Evolutionary conservation across 163 green algal species (phyloP).

Genomic region (Trebouxia gelatinosa): DNA sequence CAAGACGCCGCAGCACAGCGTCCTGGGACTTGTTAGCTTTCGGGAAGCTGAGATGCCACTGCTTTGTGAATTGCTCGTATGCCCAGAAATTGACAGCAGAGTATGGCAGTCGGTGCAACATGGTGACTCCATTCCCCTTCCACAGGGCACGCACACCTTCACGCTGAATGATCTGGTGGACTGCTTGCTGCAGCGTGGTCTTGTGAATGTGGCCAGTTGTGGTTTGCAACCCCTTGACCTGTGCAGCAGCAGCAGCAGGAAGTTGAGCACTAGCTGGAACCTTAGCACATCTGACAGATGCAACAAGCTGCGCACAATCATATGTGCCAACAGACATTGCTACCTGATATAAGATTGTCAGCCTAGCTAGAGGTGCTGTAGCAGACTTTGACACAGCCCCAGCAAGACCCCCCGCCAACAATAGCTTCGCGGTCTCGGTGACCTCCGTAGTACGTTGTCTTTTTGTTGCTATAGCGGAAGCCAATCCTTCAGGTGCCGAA

Average conservation of each 20-base stretch:
- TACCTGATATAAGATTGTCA: constrained; percentile 98
- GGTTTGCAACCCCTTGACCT: constrained; percentile 20
- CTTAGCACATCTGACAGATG: background rate
- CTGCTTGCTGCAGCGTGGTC: constrained; percentile 27
- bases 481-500: background rate
- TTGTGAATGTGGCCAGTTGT: background rate
- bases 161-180: constrained; percentile 41
- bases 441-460: background rate
- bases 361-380: constrained; percentile 89
- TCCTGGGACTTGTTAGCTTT: constrained; percentile 12
- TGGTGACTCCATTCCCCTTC: constrained; percentile 81
- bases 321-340: background rate
- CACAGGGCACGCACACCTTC: constrained; percentile 78
- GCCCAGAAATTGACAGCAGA: constrained; percentile 76
- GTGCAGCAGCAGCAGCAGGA: constrained; percentile 30
- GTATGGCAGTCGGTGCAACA: constrained; percentile 89
- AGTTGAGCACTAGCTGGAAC: background rate
- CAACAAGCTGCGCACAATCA: background rate
- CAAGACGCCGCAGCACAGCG: constrained; percentile 49
- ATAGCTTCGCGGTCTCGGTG: constrained; percentile 55
- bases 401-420: constrained; percentile 83
- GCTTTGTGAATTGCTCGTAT: constrained; percentile 61
- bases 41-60: constrained; percentile 48
- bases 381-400: constrained; percentile 88
- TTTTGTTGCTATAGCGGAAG: background rate